A percentile compares a stretch with the other conserved stretches of the same genome.
Evolutionary conservation across 148 eudicot species (phyloP).

Genomic region (Suaeda aralocaspica): DNA sequence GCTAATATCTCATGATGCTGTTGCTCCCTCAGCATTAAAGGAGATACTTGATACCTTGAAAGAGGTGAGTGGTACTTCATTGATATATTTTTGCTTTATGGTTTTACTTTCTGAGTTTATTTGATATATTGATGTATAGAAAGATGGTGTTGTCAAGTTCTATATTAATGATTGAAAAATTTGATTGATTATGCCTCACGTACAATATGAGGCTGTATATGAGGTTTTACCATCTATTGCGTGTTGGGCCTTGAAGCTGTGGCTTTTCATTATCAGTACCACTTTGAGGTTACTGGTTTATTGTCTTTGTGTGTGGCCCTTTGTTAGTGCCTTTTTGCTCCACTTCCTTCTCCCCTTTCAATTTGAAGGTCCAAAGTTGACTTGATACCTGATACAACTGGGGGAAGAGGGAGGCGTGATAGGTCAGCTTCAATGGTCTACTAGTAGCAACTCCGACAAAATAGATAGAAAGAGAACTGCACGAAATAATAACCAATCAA

Average conservation of each 20-base stretch:
- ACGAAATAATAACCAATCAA: too few relatives aligned
- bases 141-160: background rate
- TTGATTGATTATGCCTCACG: background rate
- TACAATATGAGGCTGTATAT: background rate
- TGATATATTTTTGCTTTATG: slow-evolving; percentile 4
- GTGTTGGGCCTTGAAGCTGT: background rate
- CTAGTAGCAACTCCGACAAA: background rate
- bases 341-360: background rate
- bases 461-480: background rate
- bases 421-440: background rate
- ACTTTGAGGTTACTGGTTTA: background rate
- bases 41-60: slow-evolving; percentile 81
- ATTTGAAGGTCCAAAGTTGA: background rate
- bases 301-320: background rate
- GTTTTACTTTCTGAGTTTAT: background rate
- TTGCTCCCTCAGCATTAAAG: slow-evolving; percentile 80
- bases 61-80: slow-evolving; percentile 45
- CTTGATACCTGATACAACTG: background rate
- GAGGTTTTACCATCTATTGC: background rate
- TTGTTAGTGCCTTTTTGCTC: background rate
- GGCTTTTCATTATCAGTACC: background rate
- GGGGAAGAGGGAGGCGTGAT: background rate
- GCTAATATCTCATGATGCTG: slow-evolving; percentile 90
- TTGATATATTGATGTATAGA: background rate
- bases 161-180: background rate